These are phyloP conservation scores for Amorphotheca resinae DNA, from an alignment of 495 filamentous ascomycete species.

Conservation along the genomic window DNA sequence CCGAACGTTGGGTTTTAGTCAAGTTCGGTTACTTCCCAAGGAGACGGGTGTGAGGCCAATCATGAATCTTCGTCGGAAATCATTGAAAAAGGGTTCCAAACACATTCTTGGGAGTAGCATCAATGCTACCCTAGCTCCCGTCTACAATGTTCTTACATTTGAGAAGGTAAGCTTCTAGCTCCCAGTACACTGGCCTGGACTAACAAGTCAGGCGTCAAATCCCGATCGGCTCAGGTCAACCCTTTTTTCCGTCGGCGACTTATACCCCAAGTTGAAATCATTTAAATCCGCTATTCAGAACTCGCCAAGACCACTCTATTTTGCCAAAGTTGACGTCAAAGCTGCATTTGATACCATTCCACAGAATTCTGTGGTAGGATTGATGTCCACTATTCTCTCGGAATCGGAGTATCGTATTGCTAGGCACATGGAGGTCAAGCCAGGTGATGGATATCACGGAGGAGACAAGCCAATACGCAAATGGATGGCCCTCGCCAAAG, in stretches of 20 bases:
- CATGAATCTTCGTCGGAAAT: slow-evolving; percentile 64
- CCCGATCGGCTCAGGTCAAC: slow-evolving; percentile 55
- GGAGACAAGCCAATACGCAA: slow-evolving; percentile 42
- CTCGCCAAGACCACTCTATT: slow-evolving; percentile 40
- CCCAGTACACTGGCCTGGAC: not conserved
- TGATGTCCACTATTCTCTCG: slow-evolving; percentile 49
- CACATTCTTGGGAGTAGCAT: slow-evolving; percentile 58
- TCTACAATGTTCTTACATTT: slow-evolving; percentile 61
- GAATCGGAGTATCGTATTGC: slow-evolving; percentile 57
- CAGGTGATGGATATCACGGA: slow-evolving; percentile 23
- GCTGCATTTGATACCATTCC: slow-evolving; percentile 95
- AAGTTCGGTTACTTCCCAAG: slow-evolving; percentile 74
- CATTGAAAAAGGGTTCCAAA: slow-evolving; percentile 37
- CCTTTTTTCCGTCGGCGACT: slow-evolving; percentile 68
- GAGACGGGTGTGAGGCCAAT: slow-evolving; percentile 57
- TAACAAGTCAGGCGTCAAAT: slow-evolving; percentile 32
- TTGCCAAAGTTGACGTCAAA: slow-evolving; percentile 85
- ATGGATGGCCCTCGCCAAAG: slow-evolving; percentile 49
- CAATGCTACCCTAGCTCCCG: slow-evolving; percentile 66
- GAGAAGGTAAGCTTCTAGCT: slow-evolving; percentile 45
- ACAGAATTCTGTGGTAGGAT: slow-evolving; percentile 53
- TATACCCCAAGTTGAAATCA: slow-evolving; percentile 58
- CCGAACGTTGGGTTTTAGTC: slow-evolving; percentile 59
- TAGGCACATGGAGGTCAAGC: slow-evolving; percentile 60
- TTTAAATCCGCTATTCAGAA: slow-evolving; percentile 42